These are phyloP conservation scores for Pseudogymnoascus sp. DNA, from an alignment of 2,329 filamentous ascomycete species.

Conservation along the genomic window DNA sequence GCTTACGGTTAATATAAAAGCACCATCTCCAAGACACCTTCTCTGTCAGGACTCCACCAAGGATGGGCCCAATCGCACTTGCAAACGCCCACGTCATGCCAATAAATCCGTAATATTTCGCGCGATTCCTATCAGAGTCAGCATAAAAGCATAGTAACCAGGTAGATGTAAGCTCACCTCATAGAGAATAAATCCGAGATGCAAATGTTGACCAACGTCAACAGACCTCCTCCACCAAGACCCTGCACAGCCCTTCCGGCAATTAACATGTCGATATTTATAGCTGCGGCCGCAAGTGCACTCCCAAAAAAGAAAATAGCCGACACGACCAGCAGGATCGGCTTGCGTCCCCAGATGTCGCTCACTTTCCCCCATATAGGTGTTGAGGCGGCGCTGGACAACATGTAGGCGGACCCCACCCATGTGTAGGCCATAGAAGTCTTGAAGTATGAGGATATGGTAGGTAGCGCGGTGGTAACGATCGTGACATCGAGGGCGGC, in stretches of 20 bases:
- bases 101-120: slow-evolving; percentile 56
- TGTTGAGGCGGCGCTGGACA: slow-evolving; percentile 60
- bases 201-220: slow-evolving; percentile 47
- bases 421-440: slow-evolving; percentile 56
- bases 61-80: slow-evolving; percentile 56
- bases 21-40: slow-evolving; percentile 57
- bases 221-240: slow-evolving; percentile 45
- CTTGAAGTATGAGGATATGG: slow-evolving; percentile 49
- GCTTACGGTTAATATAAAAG: slow-evolving; percentile 24
- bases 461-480: slow-evolving; percentile 55
- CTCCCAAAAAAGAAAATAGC: slow-evolving; percentile 48
- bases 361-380: slow-evolving; percentile 65
- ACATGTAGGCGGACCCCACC: slow-evolving; percentile 69
- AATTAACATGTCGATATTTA: slow-evolving; percentile 43
- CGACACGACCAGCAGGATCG: slow-evolving; percentile 43
- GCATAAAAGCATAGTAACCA: neutral
- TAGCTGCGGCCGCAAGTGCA: slow-evolving; percentile 42
- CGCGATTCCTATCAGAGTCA: slow-evolving; percentile 26
- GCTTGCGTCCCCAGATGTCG: slow-evolving; percentile 54
- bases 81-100: slow-evolving; percentile 63
- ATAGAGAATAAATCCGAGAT: slow-evolving; percentile 50
- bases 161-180: slow-evolving; percentile 25
- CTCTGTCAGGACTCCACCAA: slow-evolving; percentile 61
- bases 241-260: slow-evolving; percentile 45
- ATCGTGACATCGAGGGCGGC: slow-evolving; percentile 42